Evolutionary conservation across 768 basidiomycete genomes (phyloP), one percentile per base, ranked within the genome.

Genomic region (Leccinellum luteum): DNA sequence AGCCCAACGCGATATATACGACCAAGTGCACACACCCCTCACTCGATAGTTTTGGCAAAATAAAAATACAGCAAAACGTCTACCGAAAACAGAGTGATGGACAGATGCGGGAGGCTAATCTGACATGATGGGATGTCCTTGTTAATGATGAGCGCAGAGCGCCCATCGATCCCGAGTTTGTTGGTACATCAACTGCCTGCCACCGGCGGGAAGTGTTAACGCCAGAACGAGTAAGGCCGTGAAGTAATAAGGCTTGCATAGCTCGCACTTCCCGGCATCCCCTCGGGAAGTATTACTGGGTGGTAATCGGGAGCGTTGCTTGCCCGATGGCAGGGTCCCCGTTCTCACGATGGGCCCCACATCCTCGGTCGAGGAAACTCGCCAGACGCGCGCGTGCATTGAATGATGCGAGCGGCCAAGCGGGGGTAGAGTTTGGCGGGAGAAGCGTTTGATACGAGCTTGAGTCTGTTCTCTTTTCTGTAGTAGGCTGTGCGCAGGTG

Each of bases 161-260:
- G 59, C 56, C 27, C 56, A 57, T 54, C 50, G 56, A 65, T 59
- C 51, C 54, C 52, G 32, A 59, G 55, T 64, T 47, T 60, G 49
- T 48, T 67, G 57, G 48, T 62, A 48, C 64, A 69, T 66, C 65
- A 64, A 58, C 58, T 67, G 49, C 23, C 58, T 66, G 66, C 55
- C 65, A 60, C 58, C 25, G 57, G 58, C 28, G 58, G 38, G 51
- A 55, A 48, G 52, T 55, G 57, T 25, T 61, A 51, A 59, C 54
- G 54, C 64, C 57, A 47, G 54, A 52, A 56, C 41, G 54, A 63
- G 59, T 56, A 52, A 52, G 38, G 41, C 51, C 43, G 44, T 63
- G 60, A 57, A 66, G 66, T 70, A 62, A 68, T 64, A 55, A 49
- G 52, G 44, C 61, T 59, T 61, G 55, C 61, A 51, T 51, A 31